Base-by-base conservation (phyloP, 306 rosid genomes). In the Amphicarpaea edgeworthii region DNA sequence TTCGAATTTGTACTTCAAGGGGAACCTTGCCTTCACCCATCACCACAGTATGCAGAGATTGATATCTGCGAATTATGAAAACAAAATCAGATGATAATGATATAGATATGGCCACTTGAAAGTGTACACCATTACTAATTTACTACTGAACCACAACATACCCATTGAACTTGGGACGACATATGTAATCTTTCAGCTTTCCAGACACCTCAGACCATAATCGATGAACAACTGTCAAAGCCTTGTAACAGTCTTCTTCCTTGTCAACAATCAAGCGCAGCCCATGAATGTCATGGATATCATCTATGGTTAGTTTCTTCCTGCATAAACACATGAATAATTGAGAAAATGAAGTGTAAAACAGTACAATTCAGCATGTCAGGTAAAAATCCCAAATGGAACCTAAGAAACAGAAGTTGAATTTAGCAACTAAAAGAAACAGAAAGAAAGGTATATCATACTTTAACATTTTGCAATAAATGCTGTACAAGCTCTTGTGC, bases 211-310 rank as follows among this genome's bases (percentile, higher is more conserved):
- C 93, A 15, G 89, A 69, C 99, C 99, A 96, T 30, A 96, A 65
- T 77, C 71, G 81, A 68, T 86, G 94, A 87, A 96, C 96, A 43
- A 88, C 79, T 75, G 73, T 77, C 73, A 96, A 78, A 69, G 98
- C 96, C 79, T 87, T 86, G 34, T 90, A 88, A 69, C 99, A 96
- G 67, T 96, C 98, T 83, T 89, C 96, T 83, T 90, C 98, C 62
- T 89, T 87, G 41, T 96, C 91, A 81, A 90, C 93, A 72, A 96
- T 90, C 86, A 96, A 88, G 60, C 99, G 96, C 50, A 96, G 82
- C 51, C 99, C 99, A 59, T 92, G 88, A 59, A 96, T 92, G 77
- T 96, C 99, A 77, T 92, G 99, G 82, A 96, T 93, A 79, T 90
- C 92, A 82, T 89, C 88, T 83, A 93, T 86, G 45, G 88, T 82